phyloP scores from a whole-genome alignment of 257 asterid species.

The Linderniella brevidens region DNA sequence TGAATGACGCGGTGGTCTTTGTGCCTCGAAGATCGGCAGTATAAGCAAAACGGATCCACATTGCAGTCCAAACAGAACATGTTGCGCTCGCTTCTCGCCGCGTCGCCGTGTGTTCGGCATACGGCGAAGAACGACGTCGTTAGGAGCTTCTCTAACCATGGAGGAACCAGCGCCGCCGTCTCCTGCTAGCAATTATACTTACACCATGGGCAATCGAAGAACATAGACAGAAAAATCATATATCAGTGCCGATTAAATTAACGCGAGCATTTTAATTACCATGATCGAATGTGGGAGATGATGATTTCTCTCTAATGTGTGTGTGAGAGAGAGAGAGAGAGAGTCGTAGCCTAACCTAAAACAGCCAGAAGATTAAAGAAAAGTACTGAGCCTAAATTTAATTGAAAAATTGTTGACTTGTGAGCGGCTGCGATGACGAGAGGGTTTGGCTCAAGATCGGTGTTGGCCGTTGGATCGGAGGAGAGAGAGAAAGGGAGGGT shows the following conservation, averaged over 20 bases:
- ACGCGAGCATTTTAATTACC: too few relatives aligned
- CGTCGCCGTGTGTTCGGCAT: slow-evolving; percentile 70
- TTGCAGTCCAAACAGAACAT: slow-evolving; percentile 83
- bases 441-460: slow-evolving; percentile 23
- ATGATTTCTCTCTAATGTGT: slow-evolving; percentile 15
- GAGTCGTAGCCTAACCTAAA: slow-evolving; percentile 73
- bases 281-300: too few relatives aligned
- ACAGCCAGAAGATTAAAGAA: slow-evolving; percentile 64
- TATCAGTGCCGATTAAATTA: too few relatives aligned
- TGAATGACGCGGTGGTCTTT: slow-evolving; percentile 87
- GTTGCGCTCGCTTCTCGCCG: slow-evolving; percentile 76
- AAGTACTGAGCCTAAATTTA: slow-evolving; percentile 22
- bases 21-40: slow-evolving; percentile 74
- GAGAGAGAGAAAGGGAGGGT: slow-evolving; percentile 4
- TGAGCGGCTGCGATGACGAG: slow-evolving; percentile 18
- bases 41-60: slow-evolving; percentile 56
- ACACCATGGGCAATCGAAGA: not conserved
- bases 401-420: slow-evolving; percentile 11
- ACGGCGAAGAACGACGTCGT: slow-evolving; percentile 44
- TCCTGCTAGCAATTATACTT: slow-evolving; percentile 12
- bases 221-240: not conserved
- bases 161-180: slow-evolving; percentile 57
- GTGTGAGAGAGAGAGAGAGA: slow-evolving; percentile 11
- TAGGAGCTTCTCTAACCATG: slow-evolving; percentile 71
- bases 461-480: slow-evolving; percentile 29